Evolutionary conservation across 202 grass and related monocot species (phyloP), one percentile per base, ranked within the genome.

Genomic region (Cymbopogon flexuosus): DNA sequence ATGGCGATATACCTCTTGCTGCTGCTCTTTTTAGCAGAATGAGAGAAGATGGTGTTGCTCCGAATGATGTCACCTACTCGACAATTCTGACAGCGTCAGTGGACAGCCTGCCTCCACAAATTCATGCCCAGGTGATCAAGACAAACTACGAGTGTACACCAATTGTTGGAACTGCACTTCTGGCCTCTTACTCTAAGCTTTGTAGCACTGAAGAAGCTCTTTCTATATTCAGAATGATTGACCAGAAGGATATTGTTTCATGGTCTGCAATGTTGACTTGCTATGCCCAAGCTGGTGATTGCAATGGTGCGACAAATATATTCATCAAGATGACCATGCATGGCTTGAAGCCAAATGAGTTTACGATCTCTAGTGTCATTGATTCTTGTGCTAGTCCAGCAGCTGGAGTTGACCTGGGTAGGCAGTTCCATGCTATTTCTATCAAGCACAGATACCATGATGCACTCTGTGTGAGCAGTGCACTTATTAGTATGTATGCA

Each of bases 221-320:
- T 46, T 89, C 76, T 76, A 60, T 85, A 74, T 93, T 93, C 22
- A 68, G 21, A 34, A 76, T 59, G 62, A 90, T 90, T 43, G 61
- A 83, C 6, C 81, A 62, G 34, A 93, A 87, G 82, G 90, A 93
- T 75, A 62, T 90, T 52, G 70, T 93, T 74, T 63, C 87, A 72
- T 90, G 87, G 87, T 90, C 90, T 27, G 84, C 84, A 30, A 90
- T 93, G 90, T 76, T 93, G 29, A 49, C 90, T 65, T 90, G 81
- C 78, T 81, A 90, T 79, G 84, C 90, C 49, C 87, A 87, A 87
- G 68, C 81, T 76, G 87, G 81, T 22, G 81, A 90, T 39, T 83
- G 52, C 54, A 73, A 85, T 42, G 78, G 87, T 62, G 90, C 90
- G 12, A 79, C 80, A 83, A 68, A 83, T 67, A 9, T 89, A 77